Base-by-base conservation (phyloP, 1,139 yeast genomes). In the Protomyces macrosporus region DNA sequence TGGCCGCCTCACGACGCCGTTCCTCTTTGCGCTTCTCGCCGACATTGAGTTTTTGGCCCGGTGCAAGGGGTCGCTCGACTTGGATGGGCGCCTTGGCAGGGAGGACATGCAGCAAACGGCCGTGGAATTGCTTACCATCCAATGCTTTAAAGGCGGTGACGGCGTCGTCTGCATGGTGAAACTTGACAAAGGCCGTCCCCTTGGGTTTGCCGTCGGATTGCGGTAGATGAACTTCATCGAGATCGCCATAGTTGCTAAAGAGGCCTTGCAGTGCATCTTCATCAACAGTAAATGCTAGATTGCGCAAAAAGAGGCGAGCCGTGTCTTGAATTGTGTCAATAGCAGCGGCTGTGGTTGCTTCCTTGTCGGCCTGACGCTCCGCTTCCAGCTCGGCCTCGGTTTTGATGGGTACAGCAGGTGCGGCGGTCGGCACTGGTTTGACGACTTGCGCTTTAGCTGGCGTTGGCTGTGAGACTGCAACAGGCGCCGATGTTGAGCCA, bases 51-150 rank as follows among this genome's bases (percentile, higher is more conserved):
- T 58, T 58, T 10, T 30, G 50, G 5, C 62, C 62, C 3, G 62
- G 37, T 7, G 45, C 56, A 70, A 93, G 78, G 3, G 98, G 98
- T 72, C 88, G 95, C 65, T 82, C 82, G 33, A 45, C 32, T 48
- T 77, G 80, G 68, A 90, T 88, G 76, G 90, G 90, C 65, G 83
- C 83, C 63, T 89, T 86, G 1, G 87, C 97, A 3, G 97, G 93
- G 64, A 95, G 77, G 66, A 95, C 87, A 75, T 93, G 98, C 63
- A 93, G 77, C 64, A 95, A 79, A 70, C 99, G 84, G 63, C 99
- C 98, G 76, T 93, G 98, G 78, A 89, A 93, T 72, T 90, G 87
- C 71, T 88, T 87, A 72, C 90, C 90, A 74, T 93, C 98, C 64
- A 91, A 78, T 9, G 81, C 82, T 58, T 81, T 76, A 73, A 79